A percentile compares a stretch with the other conserved stretches of the same genome.
These are phyloP conservation scores for Chlorella sorokiniana DNA, from an alignment of 139 green algal genomes.

Conservation along the genomic window DNA sequence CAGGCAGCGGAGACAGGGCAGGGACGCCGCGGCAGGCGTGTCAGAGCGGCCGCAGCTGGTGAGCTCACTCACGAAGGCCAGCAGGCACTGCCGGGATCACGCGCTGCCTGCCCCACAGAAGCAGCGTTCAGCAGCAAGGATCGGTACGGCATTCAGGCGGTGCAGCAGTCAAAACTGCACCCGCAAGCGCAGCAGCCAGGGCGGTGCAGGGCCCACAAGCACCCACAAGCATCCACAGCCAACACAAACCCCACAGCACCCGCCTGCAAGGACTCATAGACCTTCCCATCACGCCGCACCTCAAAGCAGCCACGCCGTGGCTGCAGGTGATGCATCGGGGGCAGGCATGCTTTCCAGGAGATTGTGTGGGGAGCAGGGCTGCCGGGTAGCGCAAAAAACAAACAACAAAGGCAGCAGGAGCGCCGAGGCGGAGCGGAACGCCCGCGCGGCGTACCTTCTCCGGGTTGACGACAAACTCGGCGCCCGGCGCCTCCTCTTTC, in stretches of 20 bases:
- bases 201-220: background rate
- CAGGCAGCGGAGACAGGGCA: background rate
- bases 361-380: background rate
- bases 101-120: too few species aligned
- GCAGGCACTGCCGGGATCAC: too few species aligned
- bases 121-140: too few species aligned
- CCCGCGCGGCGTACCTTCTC: conserved; percentile 20
- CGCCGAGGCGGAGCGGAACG: background rate
- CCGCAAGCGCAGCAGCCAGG: background rate
- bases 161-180: too few species aligned
- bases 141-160: too few species aligned
- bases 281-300: conserved; percentile 22
- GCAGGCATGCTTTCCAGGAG: too few species aligned
- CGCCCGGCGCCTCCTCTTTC: background rate
- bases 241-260: background rate
- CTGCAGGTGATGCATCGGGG: background rate
- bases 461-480: conserved; percentile 2
- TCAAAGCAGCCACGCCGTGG: conserved; percentile 26
- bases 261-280: conserved; percentile 22
- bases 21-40: background rate
- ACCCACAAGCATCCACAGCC: background rate
- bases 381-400: too few species aligned
- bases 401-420: background rate
- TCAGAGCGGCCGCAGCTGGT: background rate
- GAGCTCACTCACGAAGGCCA: background rate